Base-by-base conservation (phyloP, 345 rosid species). In the Corymbia maculata region DNA sequence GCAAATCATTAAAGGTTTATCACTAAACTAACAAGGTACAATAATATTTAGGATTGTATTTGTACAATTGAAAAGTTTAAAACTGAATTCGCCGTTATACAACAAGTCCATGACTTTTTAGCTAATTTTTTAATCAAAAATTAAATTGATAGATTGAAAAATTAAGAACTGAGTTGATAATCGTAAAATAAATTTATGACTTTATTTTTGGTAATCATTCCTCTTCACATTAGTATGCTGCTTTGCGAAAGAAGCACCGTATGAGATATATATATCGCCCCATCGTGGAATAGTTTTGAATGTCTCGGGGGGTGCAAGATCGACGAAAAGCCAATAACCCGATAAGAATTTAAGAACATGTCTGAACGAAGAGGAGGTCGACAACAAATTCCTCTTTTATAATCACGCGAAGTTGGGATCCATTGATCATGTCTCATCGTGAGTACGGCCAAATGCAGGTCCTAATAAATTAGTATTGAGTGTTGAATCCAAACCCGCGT, bases 31-130 rank as follows among this genome's bases (percentile, higher is more conserved):
- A 36, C 42, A 36, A 36, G 42, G 42, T 36, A 36, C 4, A 36
- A 36, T 36, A 36, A 70, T 70, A 3, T 68, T 68, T 13, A 14
- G 4, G 3, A 66, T 55, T 22, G 22, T 21, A 55, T 55, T 55
- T 26, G 8, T 5, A 22, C 22, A 55, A 55, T 55, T 55, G 28
- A 55, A 55, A 55, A 8, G 0, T 55, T 55, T 55, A 55, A 0
- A 3, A 55, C 1, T 3, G 22, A 55, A 55, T 55, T 55, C 1
- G 8, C 12, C 1, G 0, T 0, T 55, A 1, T 8, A 55, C 11
- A 55, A 55, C 21, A 55, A 21, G 12, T 55, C 8, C 22, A 55
- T 55, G 6, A 55, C 6, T 55, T 0, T 55, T 55, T 22, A 5
- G 9, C 21, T 3, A 55, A 55, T 55, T 55, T 22, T 55, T 6